Evolutionary conservation across 2,329 filamentous ascomycete genomes (phyloP).

Genomic region (Alternaria sp.): DNA sequence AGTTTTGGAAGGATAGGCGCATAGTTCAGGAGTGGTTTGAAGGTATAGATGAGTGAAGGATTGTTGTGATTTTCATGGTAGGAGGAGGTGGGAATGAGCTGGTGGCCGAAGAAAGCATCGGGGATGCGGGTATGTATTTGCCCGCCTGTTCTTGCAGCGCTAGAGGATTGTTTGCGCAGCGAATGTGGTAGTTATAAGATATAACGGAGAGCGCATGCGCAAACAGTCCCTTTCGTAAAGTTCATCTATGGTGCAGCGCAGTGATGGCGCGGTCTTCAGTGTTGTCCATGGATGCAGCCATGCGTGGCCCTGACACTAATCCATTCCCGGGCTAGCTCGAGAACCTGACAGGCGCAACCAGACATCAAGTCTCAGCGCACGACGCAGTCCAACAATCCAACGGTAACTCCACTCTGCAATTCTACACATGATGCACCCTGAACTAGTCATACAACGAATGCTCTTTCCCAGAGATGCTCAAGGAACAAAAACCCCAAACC

Average conservation of each 20-base stretch:
- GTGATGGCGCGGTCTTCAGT: background rate
- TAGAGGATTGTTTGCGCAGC: background rate
- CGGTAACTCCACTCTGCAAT: too few species aligned
- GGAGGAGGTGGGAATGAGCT: background rate
- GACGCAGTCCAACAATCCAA: too few species aligned
- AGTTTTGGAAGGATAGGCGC: background rate
- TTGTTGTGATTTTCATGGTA: background rate
- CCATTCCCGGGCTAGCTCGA: background rate
- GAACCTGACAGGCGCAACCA: background rate
- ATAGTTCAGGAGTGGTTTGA: background rate
- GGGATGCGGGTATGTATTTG: background rate
- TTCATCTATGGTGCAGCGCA: background rate
- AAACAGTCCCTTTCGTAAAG: background rate
- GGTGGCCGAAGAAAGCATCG: background rate
- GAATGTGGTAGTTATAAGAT: background rate
- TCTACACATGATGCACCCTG: too few species aligned
- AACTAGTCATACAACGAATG: too few species aligned
- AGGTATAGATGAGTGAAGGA: background rate
- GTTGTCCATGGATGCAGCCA: too few species aligned
- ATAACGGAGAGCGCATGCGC: background rate
- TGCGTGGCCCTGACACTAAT: background rate
- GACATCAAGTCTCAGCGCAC: too few species aligned
- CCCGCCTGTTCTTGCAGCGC: background rate
- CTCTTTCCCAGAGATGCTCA: too few species aligned
- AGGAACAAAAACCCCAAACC: too few species aligned